Percentiles rank a stretch among this genome's conserved stretches.
Evolutionary conservation across 2,329 filamentous ascomycete species (phyloP).

Genomic region (Helotiales sp.): DNA sequence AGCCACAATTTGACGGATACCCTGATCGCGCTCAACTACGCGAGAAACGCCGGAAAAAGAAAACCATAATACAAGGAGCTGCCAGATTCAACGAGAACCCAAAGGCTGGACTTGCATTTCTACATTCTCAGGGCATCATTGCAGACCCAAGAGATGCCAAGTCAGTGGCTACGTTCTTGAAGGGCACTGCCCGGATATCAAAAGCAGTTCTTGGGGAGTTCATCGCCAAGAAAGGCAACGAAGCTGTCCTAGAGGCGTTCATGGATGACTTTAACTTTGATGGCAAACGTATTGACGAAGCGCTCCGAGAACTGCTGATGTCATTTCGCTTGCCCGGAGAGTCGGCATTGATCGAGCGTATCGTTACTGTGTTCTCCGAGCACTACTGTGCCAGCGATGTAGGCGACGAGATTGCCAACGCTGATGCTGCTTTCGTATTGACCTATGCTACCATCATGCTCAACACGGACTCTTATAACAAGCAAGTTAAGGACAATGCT

Average conservation of each 20-base stretch:
- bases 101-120: slow-evolving; percentile 82
- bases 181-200: slow-evolving; percentile 82
- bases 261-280: slow-evolving; percentile 86
- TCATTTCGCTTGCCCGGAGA: slow-evolving; percentile 94
- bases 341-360: slow-evolving; percentile 87
- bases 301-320: slow-evolving; percentile 81
- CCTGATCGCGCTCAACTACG: slow-evolving; percentile 65
- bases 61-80: slow-evolving; percentile 82
- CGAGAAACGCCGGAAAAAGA: slow-evolving; percentile 77
- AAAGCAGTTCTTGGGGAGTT: slow-evolving; percentile 92
- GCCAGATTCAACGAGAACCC: slow-evolving; percentile 95
- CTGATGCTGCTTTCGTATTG: slow-evolving; percentile 85
- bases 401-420: slow-evolving; percentile 75
- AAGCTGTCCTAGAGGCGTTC: slow-evolving; percentile 80
- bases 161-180: slow-evolving; percentile 83
- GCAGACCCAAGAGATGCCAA: slow-evolving; percentile 69
- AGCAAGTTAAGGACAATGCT: slow-evolving; percentile 74
- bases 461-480: slow-evolving; percentile 96
- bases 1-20: slow-evolving; percentile 62
- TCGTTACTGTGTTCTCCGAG: slow-evolving; percentile 83
- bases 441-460: slow-evolving; percentile 97
- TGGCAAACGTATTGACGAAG: slow-evolving; percentile 86
- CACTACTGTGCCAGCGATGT: slow-evolving; percentile 74
- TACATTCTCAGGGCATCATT: slow-evolving; percentile 85
- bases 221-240: slow-evolving; percentile 87